Evolutionary conservation across 73 alveolate genomes (phyloP).

Genomic region (Paramecium biaurelia): DNA sequence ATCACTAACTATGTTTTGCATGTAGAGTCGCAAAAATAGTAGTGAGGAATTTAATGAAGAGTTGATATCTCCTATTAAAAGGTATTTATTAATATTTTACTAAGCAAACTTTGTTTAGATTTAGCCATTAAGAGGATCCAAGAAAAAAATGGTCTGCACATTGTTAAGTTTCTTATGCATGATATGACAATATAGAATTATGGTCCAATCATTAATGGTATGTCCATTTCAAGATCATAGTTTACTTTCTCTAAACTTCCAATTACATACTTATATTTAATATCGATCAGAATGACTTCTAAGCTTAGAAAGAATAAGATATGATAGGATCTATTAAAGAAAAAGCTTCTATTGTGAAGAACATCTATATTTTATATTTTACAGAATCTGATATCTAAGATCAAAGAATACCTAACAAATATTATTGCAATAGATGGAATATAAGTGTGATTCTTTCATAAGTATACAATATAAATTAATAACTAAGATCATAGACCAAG

Average conservation of each 20-base stretch:
- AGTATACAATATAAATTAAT: background rate
- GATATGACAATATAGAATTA: background rate
- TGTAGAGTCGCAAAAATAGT: conserved; percentile 20
- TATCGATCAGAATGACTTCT: background rate
- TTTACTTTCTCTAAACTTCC: background rate
- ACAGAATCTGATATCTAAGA: background rate
- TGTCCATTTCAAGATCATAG: background rate
- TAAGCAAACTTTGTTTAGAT: background rate
- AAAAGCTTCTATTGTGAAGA: background rate
- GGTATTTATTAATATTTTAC: background rate
- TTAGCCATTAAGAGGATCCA: background rate
- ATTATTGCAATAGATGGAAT: background rate
- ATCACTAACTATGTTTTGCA: background rate
- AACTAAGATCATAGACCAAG: background rate
- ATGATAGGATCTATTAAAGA: background rate
- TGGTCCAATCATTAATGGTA: conserved; percentile 4
- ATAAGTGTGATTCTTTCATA: conserved; percentile 5
- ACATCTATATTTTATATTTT: background rate
- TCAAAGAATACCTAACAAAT: background rate
- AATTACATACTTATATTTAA: background rate
- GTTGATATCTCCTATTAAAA: background rate
- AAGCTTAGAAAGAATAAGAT: background rate
- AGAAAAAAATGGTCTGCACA: background rate
- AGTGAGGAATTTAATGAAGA: background rate
- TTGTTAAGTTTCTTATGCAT: background rate